Evolutionary conservation across 129 eudicot species (phyloP), one percentile per base, ranked within the genome.

Genomic region (Artemisia tridentata): DNA sequence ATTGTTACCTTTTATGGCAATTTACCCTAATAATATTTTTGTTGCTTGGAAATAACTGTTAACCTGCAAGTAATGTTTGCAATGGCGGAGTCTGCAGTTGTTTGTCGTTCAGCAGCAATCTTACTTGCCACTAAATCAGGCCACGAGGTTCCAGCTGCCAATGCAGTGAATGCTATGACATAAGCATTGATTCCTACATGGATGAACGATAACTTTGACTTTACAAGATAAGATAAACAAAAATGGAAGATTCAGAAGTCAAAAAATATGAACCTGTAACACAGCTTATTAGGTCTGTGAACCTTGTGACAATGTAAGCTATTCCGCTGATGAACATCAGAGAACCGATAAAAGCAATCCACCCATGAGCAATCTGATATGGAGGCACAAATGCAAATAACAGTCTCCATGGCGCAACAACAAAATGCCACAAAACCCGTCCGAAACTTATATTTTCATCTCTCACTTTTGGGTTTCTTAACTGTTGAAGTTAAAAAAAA

Each of bases 41-140:
- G 27, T 27, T 50, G 48, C 20, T 1, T 29, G 12, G 20, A 2
- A 54, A 31, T 3, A 4, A 11, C 19, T 34, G 60, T 4, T 29
- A 58, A 92, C 98, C 98, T 92, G 96, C 96, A 92, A 77, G 95
- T 92, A 78, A 89, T 92, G 80, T 92, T 92, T 65, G 98, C 98
- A 74, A 92, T 89, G 68, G 98, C 98, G 7, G 98, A 92, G 70
- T 92, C 98, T 8, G 98, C 98, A 34, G 95, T 92, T 68, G 79
- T 80, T 80, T 92, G 98, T 67, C 96, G 79, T 80, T 87, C 96
- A 51, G 96, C 98, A 15, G 96, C 98, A 78, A 92, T 92, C 75
- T 92, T 92, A 84, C 98, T 92, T 43, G 98, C 98, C 77, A 89
- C 93, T 73, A 92, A 75, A 82, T 92, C 98, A 0, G 98, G 98